Base-by-base conservation (phyloP, 208 protist genomes). In the Angomonas deanei region DNA sequence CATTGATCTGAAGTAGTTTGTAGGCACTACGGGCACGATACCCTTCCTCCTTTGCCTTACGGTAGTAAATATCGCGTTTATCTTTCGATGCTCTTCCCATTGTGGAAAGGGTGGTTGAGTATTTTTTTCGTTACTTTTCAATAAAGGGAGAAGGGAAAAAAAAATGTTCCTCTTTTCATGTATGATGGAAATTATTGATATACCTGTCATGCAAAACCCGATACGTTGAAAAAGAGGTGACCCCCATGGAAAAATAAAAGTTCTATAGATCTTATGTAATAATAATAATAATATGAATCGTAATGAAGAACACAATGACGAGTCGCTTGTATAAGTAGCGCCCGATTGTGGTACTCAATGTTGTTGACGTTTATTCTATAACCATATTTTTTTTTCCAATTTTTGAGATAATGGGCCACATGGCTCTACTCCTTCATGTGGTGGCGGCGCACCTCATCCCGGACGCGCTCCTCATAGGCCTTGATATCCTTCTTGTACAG, bases 1-100 rank as follows among this genome's bases (percentile, higher is more conserved):
- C 96, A 64, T 99, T 94, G 5, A 99, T 87, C 68, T 99, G 98
- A 0, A 99, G 84, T 4, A 99, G 86, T 76, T 99, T 99, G 84
- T 99, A 99, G 5, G 99, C 99, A 49, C 96, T 99, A 31, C 99
- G 86, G 3, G 99, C 98, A 15, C 99, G 84, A 71, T 91, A 99
- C 46, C 97, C 97, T 58, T 99, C 97, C 73, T 99, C 98, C 76
- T 99, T 99, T 5, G 99, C 99, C 53, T 98, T 98, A 65, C 98
- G 93, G 83, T 99, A 99, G 78, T 98, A 99, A 15, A 99, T 97
- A 72, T 99, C 99, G 27, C 98, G 82, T 78, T 98, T 98, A 70
- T 99, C 97, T 70, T 98, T 99, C 23, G 91, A 97, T 3, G 89
- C 81, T 46, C 93, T 89, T 4, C 94, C 92, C 94, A 97, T 97